Evolutionary conservation across 352 stramenopile genomes (phyloP), one percentile per base, ranked within the genome.

Genomic region (Phytophthora tubulina): DNA sequence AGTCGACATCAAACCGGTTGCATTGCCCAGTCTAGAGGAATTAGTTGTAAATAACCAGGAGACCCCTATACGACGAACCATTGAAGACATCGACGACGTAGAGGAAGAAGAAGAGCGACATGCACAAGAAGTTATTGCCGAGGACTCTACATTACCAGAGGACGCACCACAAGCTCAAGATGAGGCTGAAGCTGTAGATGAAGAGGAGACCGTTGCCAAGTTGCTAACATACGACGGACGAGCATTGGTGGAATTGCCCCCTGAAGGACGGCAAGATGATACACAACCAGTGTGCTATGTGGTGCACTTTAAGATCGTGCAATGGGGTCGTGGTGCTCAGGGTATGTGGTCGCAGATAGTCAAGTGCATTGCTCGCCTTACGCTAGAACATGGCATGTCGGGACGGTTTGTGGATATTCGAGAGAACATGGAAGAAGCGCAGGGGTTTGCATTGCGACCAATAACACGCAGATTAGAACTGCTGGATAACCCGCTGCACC

Each of bases 251-350:
- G 76, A 76, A 7, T 58, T 68, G 15, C 55, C 66, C 1, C n/a
- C 57, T 2, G 44, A 72, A 55, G 33, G 52, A 33, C 49, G 52
- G 27, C 51, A 41, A 33, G 41, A 63, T 6, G 27, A 30, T 21
- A 17, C 27, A 31, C 39, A 58, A 27, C 42, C 53, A 2, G 17
- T 54, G 32, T 77, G 67, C 54, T 84, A 79, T 51, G 71, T 81
- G n/a, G 64, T 82, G 27, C 72, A 83, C 31, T 88, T 85, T 53
- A 85, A 85, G 42, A 59, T 88, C 13, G 73, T 88, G 36, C 76
- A 72, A 36, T 88, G 75, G 72, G 70, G 64, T 39, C 75, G 74
- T 10, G 44, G 70, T 9, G 61, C 33, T 9, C 69, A 78, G 48
- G 60, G 53, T 6, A 72, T 72, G 55, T 70, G 63, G 69, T 75